These are phyloP conservation scores for Choiromyces venosus DNA, from an alignment of 495 filamentous ascomycete genomes.

Conservation along the genomic window DNA sequence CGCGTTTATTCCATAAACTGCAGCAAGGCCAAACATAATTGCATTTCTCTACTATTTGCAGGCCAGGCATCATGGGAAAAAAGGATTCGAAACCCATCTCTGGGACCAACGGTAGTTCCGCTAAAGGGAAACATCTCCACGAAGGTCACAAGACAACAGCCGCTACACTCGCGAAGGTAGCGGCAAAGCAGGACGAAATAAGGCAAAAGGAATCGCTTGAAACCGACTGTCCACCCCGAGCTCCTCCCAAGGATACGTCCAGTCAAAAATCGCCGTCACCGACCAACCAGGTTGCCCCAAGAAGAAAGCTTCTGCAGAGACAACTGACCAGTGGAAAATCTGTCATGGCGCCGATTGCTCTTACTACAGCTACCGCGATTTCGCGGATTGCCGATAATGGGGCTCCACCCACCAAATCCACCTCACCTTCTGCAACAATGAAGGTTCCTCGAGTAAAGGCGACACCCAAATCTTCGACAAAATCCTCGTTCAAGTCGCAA, in stretches of 20 bases:
- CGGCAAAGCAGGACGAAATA: conserved; percentile 32
- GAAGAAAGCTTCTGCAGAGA: conserved; percentile 29
- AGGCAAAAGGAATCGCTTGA: conserved; percentile 23
- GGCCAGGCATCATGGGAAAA: conserved; percentile 29
- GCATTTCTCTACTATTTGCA: neutral
- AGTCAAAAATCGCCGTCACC: neutral
- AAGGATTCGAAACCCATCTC: conserved; percentile 28
- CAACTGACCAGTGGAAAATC: conserved; percentile 21
- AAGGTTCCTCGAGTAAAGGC: conserved; percentile 22
- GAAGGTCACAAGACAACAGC: conserved; percentile 36
- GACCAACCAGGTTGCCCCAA: conserved; percentile 1
- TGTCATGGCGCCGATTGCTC: conserved; percentile 26
- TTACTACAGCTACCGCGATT: conserved; percentile 30
- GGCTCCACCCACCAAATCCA: conserved; percentile 27
- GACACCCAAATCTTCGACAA: conserved; percentile 21
- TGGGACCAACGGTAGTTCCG: conserved; percentile 25
- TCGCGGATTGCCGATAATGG: conserved; percentile 34
- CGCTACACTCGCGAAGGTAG: conserved; percentile 33
- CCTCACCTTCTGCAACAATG: conserved; percentile 18
- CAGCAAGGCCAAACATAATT: conserved; percentile 6
- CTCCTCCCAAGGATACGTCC: conserved; percentile 27
- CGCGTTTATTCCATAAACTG: conserved; percentile 11
- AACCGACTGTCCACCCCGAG: conserved; percentile 30
- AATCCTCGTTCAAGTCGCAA: conserved; percentile 31
- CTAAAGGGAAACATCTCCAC: conserved; percentile 25